Evolutionary conservation across 1,284 basidiomycete genomes (phyloP), one percentile per base, ranked within the genome.

Genomic region (Hortiboletus rubellus): DNA sequence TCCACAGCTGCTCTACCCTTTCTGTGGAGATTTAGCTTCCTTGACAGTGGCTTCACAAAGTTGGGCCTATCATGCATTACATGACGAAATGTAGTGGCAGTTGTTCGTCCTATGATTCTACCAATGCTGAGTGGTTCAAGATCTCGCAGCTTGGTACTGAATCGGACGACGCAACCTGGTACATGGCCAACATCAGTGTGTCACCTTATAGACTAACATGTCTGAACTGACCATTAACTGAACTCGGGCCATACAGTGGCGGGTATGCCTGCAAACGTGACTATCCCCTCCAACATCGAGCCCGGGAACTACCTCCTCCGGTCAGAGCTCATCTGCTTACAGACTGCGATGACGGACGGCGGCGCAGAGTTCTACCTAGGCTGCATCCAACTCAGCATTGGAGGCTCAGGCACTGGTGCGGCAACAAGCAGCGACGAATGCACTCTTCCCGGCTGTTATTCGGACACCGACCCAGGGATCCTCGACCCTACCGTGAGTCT

Each of bases 331-430:
- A 85, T 91, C 66, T 82, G 84, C 8, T 80, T 90, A 17, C 89
- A 91, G 61, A 75, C 82, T 41, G 89, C 79, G 17, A 68, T 65
- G 47, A 56, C 66, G 1, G 3, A 50, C 1, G 82, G 82, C 7
- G 84, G 83, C 17, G 87, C 85, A 17, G 87, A 90, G 72, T 89
- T 87, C 75, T 91, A 90, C 68, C 83, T 84, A 0, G 82, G 79
- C n/a, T 91, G 88, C 68, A 70, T 80, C 4, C 89, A 90, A 66
- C 64, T 91, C 57, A 75, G 63, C 27, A 74, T 91, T 43, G 76
- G 77, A 3, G 86, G 86, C 31, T 77, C 70, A 24, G 79, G 78
- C 15, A 78, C 71, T 14, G 82, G 80, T 36, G 66, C 59, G 0
- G 79, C 85, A 1, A 66, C 63, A 2, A 61, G 63, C 5, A 66